Conservation (phyloP, 140 eudicot genomes). For the Cichorium intybus region DNA sequence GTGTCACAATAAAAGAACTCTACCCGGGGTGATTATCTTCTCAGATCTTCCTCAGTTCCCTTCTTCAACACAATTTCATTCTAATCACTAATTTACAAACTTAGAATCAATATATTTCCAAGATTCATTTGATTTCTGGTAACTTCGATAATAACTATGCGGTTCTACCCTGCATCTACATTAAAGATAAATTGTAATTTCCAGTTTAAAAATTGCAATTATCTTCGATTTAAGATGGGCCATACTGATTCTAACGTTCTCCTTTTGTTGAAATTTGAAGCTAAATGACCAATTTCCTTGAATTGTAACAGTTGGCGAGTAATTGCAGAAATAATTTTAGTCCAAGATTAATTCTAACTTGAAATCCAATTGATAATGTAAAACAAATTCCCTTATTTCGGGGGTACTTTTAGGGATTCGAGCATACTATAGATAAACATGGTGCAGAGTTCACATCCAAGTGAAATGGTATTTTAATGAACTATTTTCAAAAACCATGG, state of each 20-base stretch:
- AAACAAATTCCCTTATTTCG: background rate
- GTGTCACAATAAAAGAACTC: slow-evolving; percentile 83
- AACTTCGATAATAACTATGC: slow-evolving; percentile 20
- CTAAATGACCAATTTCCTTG: background rate
- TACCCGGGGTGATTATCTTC: slow-evolving; percentile 74
- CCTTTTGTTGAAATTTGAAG: background rate
- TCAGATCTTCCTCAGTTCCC: slow-evolving; percentile 13
- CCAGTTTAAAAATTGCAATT: background rate
- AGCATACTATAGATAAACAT: background rate
- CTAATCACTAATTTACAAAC: background rate
- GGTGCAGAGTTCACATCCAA: background rate
- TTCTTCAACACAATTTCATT: slow-evolving; percentile 7
- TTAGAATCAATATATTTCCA: slow-evolving; percentile 3
- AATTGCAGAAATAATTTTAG: background rate
- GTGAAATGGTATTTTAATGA: background rate
- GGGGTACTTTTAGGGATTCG: background rate
- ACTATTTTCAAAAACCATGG: background rate
- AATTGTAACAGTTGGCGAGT: background rate
- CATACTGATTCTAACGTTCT: background rate
- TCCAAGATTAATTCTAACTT: background rate
- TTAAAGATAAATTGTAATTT: background rate
- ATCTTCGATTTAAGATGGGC: background rate
- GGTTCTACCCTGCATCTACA: background rate
- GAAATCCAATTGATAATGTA: background rate
- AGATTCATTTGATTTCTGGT: background rate